Conservation (phyloP, 768 basidiomycete species). For the Suillus decipiens region DNA sequence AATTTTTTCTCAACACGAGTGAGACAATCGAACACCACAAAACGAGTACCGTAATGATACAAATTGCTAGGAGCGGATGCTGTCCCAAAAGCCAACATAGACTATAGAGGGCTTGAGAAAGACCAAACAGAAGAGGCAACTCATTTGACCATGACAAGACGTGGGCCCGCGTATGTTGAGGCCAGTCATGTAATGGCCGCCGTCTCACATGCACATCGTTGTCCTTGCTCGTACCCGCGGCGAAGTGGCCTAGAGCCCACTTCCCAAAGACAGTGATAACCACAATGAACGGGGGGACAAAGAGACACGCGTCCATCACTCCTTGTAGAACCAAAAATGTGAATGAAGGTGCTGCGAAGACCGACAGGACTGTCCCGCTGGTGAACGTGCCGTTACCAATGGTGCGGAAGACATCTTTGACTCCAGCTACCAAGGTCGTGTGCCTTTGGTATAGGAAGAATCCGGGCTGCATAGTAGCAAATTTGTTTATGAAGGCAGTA, state of each 20-base stretch:
- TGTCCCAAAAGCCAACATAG: not conserved
- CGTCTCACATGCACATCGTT: not conserved
- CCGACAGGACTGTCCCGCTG: not conserved
- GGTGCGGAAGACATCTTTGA: not conserved
- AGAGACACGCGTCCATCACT: slow-evolving; percentile 3
- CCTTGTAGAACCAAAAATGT: not conserved
- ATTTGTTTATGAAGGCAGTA: slow-evolving; percentile 2
- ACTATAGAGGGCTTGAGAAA: not conserved
- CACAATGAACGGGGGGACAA: not conserved
- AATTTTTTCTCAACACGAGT: not conserved
- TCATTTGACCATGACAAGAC: not conserved
- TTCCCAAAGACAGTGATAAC: not conserved
- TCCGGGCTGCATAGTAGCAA: not conserved
- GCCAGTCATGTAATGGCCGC: not conserved
- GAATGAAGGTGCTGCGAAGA: slow-evolving; percentile 6
- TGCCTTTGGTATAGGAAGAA: not conserved
- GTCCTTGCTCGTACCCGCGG: not conserved
- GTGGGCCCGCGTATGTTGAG: not conserved
- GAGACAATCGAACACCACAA: not conserved
- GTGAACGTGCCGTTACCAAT: slow-evolving; percentile 3
- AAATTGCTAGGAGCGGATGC: not conserved
- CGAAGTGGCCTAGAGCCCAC: slow-evolving; percentile 1
- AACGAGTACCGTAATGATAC: not conserved
- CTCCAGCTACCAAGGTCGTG: not conserved
- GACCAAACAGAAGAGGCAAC: not conserved